These are phyloP conservation scores for Magnusiomyces magnusii DNA, from an alignment of 1,139 yeast genomes.

Conservation along the genomic window DNA sequence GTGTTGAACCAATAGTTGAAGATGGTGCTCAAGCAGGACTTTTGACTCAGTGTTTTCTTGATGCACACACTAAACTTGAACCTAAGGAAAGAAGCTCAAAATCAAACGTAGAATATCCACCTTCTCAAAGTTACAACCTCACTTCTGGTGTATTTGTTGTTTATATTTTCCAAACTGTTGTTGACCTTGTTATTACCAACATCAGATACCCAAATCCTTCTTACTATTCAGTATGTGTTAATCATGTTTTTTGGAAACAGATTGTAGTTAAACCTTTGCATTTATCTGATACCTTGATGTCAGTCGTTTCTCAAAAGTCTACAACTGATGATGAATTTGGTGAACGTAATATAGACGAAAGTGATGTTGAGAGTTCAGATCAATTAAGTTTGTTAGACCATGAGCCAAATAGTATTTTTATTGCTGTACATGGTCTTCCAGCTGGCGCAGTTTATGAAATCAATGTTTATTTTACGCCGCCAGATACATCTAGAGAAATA, in stretches of 20 bases:
- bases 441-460: constrained; percentile 33
- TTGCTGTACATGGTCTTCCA: constrained; percentile 26
- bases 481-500: constrained; percentile 6
- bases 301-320: not conserved
- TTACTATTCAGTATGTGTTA: constrained; percentile 27
- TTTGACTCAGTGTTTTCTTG: constrained; percentile 11
- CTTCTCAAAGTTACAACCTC: constrained; percentile 9
- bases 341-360: not conserved
- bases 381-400: not conserved
- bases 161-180: constrained; percentile 29
- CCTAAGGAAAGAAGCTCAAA: constrained; percentile 6
- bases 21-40: not conserved
- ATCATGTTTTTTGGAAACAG: constrained; percentile 35
- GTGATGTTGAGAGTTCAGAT: constrained; percentile 11
- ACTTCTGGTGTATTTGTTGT: constrained; percentile 24
- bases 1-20: not conserved
- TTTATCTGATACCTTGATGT: constrained; percentile 14
- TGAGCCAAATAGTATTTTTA: constrained; percentile 8
- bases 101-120: constrained; percentile 3
- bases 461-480: constrained; percentile 22
- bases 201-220: constrained; percentile 19
- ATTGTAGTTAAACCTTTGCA: constrained; percentile 23
- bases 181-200: constrained; percentile 28
- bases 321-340: not conserved
- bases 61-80: constrained; percentile 2